Percentiles rank a stretch among this genome's conserved stretches.
These are phyloP conservation scores for Metarhizium sp. DNA, from an alignment of 2,329 filamentous ascomycete genomes.

Conservation along the genomic window DNA sequence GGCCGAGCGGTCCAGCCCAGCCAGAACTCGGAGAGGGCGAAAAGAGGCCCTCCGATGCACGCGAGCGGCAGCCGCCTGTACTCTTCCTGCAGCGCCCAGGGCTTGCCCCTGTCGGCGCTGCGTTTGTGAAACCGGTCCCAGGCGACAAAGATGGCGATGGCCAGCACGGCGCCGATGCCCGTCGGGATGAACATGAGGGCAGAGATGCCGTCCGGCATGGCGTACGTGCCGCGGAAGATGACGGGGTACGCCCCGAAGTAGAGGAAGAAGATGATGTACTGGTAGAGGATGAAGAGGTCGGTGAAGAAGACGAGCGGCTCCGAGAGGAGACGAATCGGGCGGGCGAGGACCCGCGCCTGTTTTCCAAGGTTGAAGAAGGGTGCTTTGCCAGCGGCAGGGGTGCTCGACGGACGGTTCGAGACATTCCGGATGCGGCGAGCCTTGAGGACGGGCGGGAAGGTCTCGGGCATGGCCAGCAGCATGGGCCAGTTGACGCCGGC, in stretches of 20 bases:
- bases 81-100: slow-evolving; percentile 40
- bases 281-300: slow-evolving; percentile 38
- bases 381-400: not conserved
- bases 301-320: slow-evolving; percentile 48
- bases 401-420: not conserved
- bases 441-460: slow-evolving; percentile 13
- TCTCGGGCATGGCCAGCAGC: slow-evolving; percentile 25
- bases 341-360: not conserved
- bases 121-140: slow-evolving; percentile 1
- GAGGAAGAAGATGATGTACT: slow-evolving; percentile 50
- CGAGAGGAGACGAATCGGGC: slow-evolving; percentile 22
- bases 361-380: not conserved
- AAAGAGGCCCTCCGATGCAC: slow-evolving; percentile 39
- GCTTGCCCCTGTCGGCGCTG: not conserved
- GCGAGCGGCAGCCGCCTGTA: slow-evolving; percentile 46
- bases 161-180: slow-evolving; percentile 5
- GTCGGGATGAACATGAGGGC: slow-evolving; percentile 7
- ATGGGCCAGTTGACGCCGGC: slow-evolving; percentile 4
- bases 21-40: slow-evolving; percentile 10
- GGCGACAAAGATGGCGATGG: slow-evolving; percentile 3
- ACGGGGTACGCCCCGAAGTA: slow-evolving; percentile 48
- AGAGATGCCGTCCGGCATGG: slow-evolving; percentile 3
- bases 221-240: slow-evolving; percentile 7
- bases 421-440: not conserved
- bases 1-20: slow-evolving; percentile 10